Evolutionary conservation across 345 rosid genomes (phyloP), one percentile per base, ranked within the genome.

Genomic region (Odontarrhena argentea): DNA sequence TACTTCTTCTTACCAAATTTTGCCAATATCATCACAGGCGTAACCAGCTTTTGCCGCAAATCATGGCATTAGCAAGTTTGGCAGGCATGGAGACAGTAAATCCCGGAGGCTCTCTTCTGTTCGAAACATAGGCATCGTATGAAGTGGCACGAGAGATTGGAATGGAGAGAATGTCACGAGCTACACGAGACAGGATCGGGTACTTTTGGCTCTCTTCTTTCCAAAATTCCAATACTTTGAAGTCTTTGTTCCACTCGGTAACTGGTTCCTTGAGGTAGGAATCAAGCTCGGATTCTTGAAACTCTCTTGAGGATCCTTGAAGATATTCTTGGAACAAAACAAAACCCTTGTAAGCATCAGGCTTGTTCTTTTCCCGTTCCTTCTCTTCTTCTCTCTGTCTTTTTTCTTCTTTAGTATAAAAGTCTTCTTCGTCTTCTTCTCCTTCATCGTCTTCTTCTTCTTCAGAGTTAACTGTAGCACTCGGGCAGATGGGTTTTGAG

Each of bases 221-320:
- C 98, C 96, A 92, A 96, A 95, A 89, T 34, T 83, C 83, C 75
- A 92, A 63, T 41, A 79, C 80, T 71, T 86, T 86, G 26, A 87
- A 84, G 45, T 87, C 94, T 65, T 81, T 80, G 37, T 71, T 66
- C 51, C 88, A 81, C 18, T 92, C 90, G 77, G 84, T 55, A 6
- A 89, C 83, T n/a, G 88, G 75, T 57, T 92, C 96, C 48, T 87
- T 89, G 63, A 92, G 84, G 54, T 89, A 92, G 53, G 81, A 82
- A 54, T 92, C 96, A 54, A 92, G 63, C 67, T 89, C 98, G 18
- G 85, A 84, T 58, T 80, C 66, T 4, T 67, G 75, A 68, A 22
- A 74, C 28, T 34, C 81, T 69, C 79, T 83, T 87, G n/a, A 78
- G 77, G 40, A 85, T 77, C 42, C 88, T 50, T 89, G 86, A 60